Evolutionary conservation across 345 rosid genomes (phyloP).

Genomic region (Streptanthus diversifolius): DNA sequence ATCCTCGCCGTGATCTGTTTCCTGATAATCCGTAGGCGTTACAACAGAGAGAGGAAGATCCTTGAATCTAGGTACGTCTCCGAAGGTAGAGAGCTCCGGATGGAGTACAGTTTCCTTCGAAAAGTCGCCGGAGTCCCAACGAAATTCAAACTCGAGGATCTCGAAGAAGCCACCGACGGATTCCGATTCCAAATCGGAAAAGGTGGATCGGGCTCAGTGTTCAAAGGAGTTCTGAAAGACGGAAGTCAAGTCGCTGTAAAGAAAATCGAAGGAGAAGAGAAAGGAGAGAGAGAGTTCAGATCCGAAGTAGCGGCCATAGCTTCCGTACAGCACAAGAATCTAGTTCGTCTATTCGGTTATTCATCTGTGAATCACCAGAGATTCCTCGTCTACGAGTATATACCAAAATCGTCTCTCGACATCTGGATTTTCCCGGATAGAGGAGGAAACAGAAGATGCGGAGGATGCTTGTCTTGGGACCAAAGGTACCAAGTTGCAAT

Average conservation of each 20-base stretch:
- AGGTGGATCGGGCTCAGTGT: slow-evolving; percentile 65
- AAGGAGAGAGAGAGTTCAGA: slow-evolving; percentile 56
- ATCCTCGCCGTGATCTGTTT: slow-evolving; percentile 56
- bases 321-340: slow-evolving; percentile 63
- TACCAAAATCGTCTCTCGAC: slow-evolving; percentile 60
- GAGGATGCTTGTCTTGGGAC: slow-evolving; percentile 72
- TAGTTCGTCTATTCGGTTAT: slow-evolving; percentile 62
- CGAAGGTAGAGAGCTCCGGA: slow-evolving; percentile 67
- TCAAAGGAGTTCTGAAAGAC: slow-evolving; percentile 54
- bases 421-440: slow-evolving; percentile 53
- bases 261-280: slow-evolving; percentile 56
- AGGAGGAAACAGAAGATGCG: slow-evolving; percentile 16
- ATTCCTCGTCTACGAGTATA: slow-evolving; percentile 57
- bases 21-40: slow-evolving; percentile 40
- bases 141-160: slow-evolving; percentile 55
- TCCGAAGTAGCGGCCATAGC: slow-evolving; percentile 74
- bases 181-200: slow-evolving; percentile 52
- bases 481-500: slow-evolving; percentile 56
- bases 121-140: slow-evolving; percentile 83
- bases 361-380: slow-evolving; percentile 34
- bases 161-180: slow-evolving; percentile 76
- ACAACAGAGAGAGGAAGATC: slow-evolving; percentile 42
- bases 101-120: slow-evolving; percentile 77
- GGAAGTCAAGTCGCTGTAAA: slow-evolving; percentile 67
- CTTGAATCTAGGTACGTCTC: slow-evolving; percentile 44